Evolutionary conservation across 495 filamentous ascomycete species (phyloP).

Genomic region (Penicillium paxilli): DNA sequence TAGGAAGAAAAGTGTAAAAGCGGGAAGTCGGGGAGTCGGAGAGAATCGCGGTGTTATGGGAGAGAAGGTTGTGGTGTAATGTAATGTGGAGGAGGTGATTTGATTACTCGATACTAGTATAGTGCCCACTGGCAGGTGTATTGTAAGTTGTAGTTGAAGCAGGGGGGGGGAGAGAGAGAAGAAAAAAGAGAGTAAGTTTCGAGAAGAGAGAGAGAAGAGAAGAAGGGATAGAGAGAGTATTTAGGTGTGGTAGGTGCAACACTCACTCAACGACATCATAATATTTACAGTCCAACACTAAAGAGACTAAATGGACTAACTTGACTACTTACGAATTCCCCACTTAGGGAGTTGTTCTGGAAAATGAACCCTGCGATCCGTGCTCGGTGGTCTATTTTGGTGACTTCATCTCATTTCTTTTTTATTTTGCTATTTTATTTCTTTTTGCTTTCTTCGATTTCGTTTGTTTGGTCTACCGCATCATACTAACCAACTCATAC

Average conservation of each 20-base stretch:
- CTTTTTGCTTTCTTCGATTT: too few relatives aligned
- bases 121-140: background rate
- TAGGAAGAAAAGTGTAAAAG: background rate
- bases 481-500: too few relatives aligned
- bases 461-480: too few relatives aligned
- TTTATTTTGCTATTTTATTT: background rate
- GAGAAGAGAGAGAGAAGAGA: conserved; percentile 11
- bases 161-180: background rate
- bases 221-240: conserved; percentile 13
- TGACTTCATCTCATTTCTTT: background rate
- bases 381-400: too few relatives aligned
- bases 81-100: background rate
- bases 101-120: background rate
- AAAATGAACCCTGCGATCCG: background rate
- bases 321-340: too few relatives aligned
- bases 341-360: conserved; percentile 1
- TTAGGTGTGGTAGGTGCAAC: conserved; percentile 36
- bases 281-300: too few relatives aligned
- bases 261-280: conserved; percentile 23
- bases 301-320: too few relatives aligned
- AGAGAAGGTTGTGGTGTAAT: background rate
- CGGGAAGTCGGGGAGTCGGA: background rate
- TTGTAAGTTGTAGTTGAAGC: background rate
- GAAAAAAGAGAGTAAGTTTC: background rate
- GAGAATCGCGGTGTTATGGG: conserved; percentile 1